phyloP scores from a whole-genome alignment of 169 alveolate genomes.

The Plasmodium yoelii region DNA sequence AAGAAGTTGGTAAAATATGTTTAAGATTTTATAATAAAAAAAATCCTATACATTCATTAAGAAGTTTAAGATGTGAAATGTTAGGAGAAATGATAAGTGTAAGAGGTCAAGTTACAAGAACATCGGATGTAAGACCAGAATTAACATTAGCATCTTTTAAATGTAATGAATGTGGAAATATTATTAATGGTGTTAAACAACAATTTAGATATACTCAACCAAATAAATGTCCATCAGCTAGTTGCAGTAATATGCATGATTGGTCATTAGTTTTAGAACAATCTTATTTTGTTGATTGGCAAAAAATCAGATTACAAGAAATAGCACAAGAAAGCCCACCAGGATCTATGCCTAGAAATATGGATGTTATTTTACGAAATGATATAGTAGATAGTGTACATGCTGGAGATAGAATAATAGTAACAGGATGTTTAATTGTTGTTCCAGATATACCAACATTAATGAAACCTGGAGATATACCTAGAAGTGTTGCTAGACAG shows the following conservation, averaged over 20 bases:
- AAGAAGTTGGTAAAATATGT: conserved; percentile 79
- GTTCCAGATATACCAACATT: conserved; percentile 97
- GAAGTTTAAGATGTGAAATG: conserved; percentile 87
- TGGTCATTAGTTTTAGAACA: conserved; percentile 93
- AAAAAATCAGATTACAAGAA: conserved; percentile 94
- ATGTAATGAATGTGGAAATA: conserved; percentile 93
- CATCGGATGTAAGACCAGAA: conserved; percentile 98
- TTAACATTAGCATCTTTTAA: conserved; percentile 93
- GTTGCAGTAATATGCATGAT: conserved; percentile 91
- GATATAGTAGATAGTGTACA: conserved; percentile 95
- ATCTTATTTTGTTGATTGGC: conserved; percentile 95
- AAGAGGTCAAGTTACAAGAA: conserved; percentile 97
- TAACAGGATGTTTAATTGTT: conserved; percentile 94
- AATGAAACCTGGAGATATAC: conserved; percentile 96
- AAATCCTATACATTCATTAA: conserved; percentile 79
- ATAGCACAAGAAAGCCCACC: conserved; percentile 95
- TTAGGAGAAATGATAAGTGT: conserved; percentile 94
- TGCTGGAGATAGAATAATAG: conserved; percentile 97
- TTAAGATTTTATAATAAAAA: conserved; percentile 82
- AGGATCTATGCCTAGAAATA: conserved; percentile 97
- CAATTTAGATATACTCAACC: conserved; percentile 95
- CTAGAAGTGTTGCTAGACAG: conserved; percentile 83
- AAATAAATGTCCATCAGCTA: conserved; percentile 81
- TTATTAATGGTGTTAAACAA: conserved; percentile 92
- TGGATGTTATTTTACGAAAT: conserved; percentile 95